Percentiles rank a stretch among this genome's conserved stretches.
Evolutionary conservation across 768 basidiomycete species (phyloP).

Genomic region (Mycena alexandri): DNA sequence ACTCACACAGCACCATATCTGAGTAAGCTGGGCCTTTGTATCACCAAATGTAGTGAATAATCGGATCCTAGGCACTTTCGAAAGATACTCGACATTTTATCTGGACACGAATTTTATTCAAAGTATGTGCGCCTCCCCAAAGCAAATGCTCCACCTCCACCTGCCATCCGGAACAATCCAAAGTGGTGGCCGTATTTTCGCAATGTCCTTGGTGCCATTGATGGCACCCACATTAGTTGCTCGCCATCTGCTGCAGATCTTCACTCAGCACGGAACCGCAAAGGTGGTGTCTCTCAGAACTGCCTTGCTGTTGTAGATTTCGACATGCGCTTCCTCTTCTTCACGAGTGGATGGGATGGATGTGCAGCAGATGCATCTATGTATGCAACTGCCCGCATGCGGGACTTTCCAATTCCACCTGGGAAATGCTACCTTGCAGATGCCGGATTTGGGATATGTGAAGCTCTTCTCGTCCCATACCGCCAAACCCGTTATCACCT

Average conservation of each 20-base stretch:
- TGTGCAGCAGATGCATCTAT: constrained; percentile 51
- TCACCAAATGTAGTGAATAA: constrained; percentile 20
- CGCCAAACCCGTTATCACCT: constrained; percentile 43
- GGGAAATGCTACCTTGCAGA: constrained; percentile 41
- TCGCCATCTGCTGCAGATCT: constrained; percentile 28
- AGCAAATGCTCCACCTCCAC: constrained; percentile 33
- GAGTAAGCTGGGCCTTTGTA: constrained; percentile 16
- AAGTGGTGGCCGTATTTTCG: constrained; percentile 50
- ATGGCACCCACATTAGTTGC: constrained; percentile 47
- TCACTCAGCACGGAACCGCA: constrained; percentile 40
- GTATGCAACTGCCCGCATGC: constrained; percentile 44
- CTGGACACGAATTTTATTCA: constrained; percentile 35
- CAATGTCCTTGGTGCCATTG: constrained; percentile 49
- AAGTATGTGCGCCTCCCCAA: constrained; percentile 38
- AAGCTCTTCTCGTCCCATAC: constrained; percentile 54
- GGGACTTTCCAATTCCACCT: constrained; percentile 46
- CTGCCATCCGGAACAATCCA: constrained; percentile 39
- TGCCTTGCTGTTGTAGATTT: constrained; percentile 51
- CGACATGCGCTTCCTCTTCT: constrained; percentile 50
- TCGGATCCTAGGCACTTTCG: constrained; percentile 32
- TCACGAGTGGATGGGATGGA: constrained; percentile 57
- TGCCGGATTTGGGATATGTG: constrained; percentile 46
- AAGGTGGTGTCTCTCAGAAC: constrained; percentile 55
- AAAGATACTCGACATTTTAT: constrained; percentile 25
- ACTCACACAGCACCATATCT: constrained; percentile 43